Conservation (phyloP, 345 rosid genomes). For the Eucalyptus albens region DNA sequence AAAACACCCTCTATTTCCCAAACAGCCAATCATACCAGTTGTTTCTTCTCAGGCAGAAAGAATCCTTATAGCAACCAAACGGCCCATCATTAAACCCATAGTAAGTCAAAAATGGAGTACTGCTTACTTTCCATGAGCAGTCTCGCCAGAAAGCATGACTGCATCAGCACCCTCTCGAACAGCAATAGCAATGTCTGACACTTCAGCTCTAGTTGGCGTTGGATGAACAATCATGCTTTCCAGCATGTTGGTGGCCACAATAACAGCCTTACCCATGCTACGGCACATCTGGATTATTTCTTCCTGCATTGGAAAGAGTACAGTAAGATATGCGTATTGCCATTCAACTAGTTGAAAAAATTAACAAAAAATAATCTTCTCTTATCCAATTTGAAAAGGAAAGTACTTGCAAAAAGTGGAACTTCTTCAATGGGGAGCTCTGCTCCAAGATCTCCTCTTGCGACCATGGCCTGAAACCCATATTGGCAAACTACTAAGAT, state of each 20-base stretch:
- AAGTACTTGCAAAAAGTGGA: constrained; percentile 88
- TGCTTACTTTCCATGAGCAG: constrained; percentile 97
- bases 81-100: not conserved
- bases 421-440: constrained; percentile 99
- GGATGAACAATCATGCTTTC: constrained; percentile 99
- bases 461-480: constrained; percentile 84
- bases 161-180: constrained; percentile 99
- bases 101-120: not conserved
- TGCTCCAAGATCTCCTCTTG: constrained; percentile 99
- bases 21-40: not conserved
- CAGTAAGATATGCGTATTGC: not conserved
- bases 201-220: constrained; percentile 97
- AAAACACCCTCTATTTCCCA: not conserved
- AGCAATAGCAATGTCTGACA: constrained; percentile 96
- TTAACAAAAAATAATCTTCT: not conserved
- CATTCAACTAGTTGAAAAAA: not conserved
- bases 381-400: not conserved
- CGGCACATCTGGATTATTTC: constrained; percentile 83
- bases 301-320: constrained; percentile 33
- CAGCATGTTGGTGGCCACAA: constrained; percentile 98
- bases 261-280: constrained; percentile 99
- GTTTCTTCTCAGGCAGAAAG: not conserved
- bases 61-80: not conserved
- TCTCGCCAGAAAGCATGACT: constrained; percentile 99
- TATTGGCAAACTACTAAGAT: not conserved